Conservation (phyloP, 2,329 filamentous ascomycete species). For the Arthroderma uncinatum region DNA sequence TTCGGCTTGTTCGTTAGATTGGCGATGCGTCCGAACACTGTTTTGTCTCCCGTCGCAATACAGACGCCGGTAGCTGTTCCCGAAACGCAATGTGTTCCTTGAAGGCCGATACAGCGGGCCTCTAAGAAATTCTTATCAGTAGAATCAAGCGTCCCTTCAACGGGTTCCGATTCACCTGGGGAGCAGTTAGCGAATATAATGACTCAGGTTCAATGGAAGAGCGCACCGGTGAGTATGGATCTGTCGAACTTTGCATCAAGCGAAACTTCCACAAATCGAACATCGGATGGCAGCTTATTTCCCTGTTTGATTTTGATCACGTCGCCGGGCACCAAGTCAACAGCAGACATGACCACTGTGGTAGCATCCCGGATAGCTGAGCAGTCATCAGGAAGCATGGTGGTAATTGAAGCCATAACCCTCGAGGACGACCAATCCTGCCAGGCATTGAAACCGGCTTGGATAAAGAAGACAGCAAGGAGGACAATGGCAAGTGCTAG, state of each 20-base stretch:
- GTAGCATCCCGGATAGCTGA: constrained; percentile 51
- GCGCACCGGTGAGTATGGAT: constrained; percentile 55
- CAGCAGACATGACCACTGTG: constrained; percentile 40
- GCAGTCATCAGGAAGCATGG: constrained; percentile 66
- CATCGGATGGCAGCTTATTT: constrained; percentile 62
- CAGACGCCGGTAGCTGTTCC: constrained; percentile 57
- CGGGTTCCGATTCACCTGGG: constrained; percentile 53
- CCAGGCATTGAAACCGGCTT: constrained; percentile 59
- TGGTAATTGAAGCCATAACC: constrained; percentile 70
- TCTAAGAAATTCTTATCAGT: constrained; percentile 66
- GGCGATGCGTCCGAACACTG: constrained; percentile 66
- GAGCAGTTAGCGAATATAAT: neutral
- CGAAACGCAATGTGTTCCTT: constrained; percentile 67
- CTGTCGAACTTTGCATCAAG: constrained; percentile 62
- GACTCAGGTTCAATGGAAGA: neutral
- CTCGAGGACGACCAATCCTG: constrained; percentile 66
- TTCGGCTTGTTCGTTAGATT: constrained; percentile 60
- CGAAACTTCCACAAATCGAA: constrained; percentile 58
- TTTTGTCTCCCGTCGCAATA: constrained; percentile 59
- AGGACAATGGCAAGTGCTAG: constrained; percentile 62
- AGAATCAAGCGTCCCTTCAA: constrained; percentile 52
- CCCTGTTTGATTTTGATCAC: constrained; percentile 57
- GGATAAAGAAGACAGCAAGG: constrained; percentile 56
- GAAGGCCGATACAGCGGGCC: constrained; percentile 62
- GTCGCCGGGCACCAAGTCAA: constrained; percentile 61